A percentile compares a stretch with the other conserved stretches of the same genome.
phyloP scores from a whole-genome alignment of 768 basidiomycete genomes.

The Trametes gibbosa region DNA sequence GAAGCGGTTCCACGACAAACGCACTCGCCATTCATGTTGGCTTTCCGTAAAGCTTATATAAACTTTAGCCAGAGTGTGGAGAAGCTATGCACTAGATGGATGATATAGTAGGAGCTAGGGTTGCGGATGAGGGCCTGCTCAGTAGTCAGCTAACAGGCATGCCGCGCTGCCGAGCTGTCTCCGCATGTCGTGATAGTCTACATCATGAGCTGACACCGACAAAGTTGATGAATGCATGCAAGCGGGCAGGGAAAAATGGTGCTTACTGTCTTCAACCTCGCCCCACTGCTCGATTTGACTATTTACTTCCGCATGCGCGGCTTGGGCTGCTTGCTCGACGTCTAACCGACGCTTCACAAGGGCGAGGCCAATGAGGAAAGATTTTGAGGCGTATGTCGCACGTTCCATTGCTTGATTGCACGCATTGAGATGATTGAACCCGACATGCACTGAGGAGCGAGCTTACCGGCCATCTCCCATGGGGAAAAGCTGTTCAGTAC shows the following conservation, averaged over 20 bases:
- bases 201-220: slow-evolving; percentile 79
- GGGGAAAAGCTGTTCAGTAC: slow-evolving; percentile 64
- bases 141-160: slow-evolving; percentile 39
- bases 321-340: slow-evolving; percentile 81
- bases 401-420: slow-evolving; percentile 76
- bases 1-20: too few relatives aligned
- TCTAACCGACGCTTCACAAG: slow-evolving; percentile 73
- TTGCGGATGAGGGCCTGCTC: background rate
- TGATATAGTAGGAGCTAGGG: background rate
- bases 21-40: too few relatives aligned
- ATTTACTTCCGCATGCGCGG: slow-evolving; percentile 88
- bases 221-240: background rate
- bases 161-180: slow-evolving; percentile 80
- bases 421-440: background rate
- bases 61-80: too few relatives aligned
- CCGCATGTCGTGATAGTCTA: slow-evolving; percentile 93
- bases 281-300: slow-evolving; percentile 98
- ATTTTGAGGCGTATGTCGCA: slow-evolving; percentile 85
- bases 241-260: background rate
- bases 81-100: background rate
- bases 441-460: slow-evolving; percentile 24
- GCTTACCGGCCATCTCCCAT: slow-evolving; percentile 85
- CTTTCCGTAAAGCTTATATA: too few relatives aligned
- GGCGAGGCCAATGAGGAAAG: slow-evolving; percentile 84
- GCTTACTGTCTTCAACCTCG: slow-evolving; percentile 98